phyloP scores from a whole-genome alignment of 1,284 basidiomycete genomes.

The Marasmius fiardii region DNA sequence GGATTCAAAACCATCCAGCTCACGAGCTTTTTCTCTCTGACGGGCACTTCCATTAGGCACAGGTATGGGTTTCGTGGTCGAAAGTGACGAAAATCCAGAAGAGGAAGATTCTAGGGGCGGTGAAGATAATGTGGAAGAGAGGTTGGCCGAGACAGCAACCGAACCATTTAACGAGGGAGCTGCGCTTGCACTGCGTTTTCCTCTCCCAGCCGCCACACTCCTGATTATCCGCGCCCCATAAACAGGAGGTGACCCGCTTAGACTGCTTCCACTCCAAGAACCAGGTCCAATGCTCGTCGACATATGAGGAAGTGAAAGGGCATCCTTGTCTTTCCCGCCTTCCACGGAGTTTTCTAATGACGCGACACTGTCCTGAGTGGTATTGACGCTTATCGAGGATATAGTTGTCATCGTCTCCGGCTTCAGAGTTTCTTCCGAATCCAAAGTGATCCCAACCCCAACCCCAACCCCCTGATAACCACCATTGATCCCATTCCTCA shows the following conservation, averaged over 20 bases:
- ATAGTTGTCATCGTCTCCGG: conserved; percentile 37
- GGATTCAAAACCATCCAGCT: not conserved
- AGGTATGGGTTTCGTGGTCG: not conserved
- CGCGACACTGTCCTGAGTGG: conserved; percentile 39
- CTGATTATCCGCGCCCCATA: conserved; percentile 49
- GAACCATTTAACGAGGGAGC: conserved; percentile 13
- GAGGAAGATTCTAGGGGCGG: not conserved
- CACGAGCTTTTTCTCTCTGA: not conserved
- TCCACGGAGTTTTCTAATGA: conserved; percentile 35
- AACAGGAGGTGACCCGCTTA: conserved; percentile 14
- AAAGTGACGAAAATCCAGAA: not conserved
- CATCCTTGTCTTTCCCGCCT: conserved; percentile 13
- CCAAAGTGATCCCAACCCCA: conserved; percentile 28
- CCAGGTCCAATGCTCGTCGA: conserved; percentile 17
- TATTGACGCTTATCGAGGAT: conserved; percentile 12
- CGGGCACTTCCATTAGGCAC: not conserved
- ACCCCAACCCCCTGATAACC: conserved; percentile 11
- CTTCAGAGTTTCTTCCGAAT: conserved; percentile 63
- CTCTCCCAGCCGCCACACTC: conserved; percentile 49
- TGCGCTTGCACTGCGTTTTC: conserved; percentile 29
- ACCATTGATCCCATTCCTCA: conserved; percentile 14
- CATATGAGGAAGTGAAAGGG: conserved; percentile 3
- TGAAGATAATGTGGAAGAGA: not conserved
- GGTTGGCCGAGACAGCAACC: not conserved
- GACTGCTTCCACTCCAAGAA: conserved; percentile 13